Evolutionary conservation across 129 eudicot genomes (phyloP), one percentile per base, ranked within the genome.

Genomic region (Tagetes erecta): DNA sequence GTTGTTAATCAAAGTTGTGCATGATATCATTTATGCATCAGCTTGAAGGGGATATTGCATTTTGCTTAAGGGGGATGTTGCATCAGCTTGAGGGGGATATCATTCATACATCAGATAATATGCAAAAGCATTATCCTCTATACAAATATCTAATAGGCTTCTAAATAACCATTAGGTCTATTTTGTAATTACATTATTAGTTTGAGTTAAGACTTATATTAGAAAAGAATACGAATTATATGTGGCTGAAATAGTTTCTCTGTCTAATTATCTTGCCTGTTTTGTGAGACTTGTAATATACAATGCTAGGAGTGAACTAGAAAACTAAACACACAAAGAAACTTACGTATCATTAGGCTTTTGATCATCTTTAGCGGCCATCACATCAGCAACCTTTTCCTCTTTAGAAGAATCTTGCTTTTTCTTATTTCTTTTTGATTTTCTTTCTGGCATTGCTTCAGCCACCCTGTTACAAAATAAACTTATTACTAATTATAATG

Each of bases 381-480:
- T 68, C 64, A 58, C 74, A 83, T 78, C 72, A 38, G 77, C 50
- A 12, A 60, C 34, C 51, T 47, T 76, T 36, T 47, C 65, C 59
- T 77, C 83, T 41, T 65, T 80, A 30, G 74, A 46, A 6, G 58
- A 56, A 35, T 65, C 84, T 64, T 63, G 69, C 67, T n/a, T 78
- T 72, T 84, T 76, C 75, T 76, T 81, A 75, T 80, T 72, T 20
- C 62, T 60, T 59, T 72, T 80, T 11, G 75, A 79, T 30, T 65
- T 72, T 5, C 52, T 67, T 65, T 66, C 70, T 45, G 64, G 69
- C 33, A 27, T 14, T 20, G 27, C 27, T 78, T 78, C 82, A 49
- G 70, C 73, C n/a, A 51, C 36, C 73, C 82, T 78, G 72, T 71
- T 51, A 31, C 37, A 64, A 36, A 63, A 64, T 33, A 50, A 8